These are phyloP conservation scores for Metrosideros polymorpha DNA, from an alignment of 441 rosid genomes.

Conservation along the genomic window DNA sequence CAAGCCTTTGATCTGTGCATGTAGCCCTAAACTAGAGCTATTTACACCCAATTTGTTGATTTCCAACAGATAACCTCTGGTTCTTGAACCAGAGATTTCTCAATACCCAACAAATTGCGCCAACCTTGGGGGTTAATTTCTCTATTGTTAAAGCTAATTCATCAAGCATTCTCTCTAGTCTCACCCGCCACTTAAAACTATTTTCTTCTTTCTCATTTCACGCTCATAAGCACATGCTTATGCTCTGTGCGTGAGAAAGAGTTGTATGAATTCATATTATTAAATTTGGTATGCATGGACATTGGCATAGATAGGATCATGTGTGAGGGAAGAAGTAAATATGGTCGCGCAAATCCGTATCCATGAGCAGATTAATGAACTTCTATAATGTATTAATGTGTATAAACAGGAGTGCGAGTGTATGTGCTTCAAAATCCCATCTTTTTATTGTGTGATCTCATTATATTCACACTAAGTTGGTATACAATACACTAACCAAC, in stretches of 20 bases:
- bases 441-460: not conserved
- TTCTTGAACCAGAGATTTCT: not conserved
- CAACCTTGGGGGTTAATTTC: not conserved
- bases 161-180: no score
- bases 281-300: no score
- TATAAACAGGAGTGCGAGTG: not conserved
- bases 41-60: not conserved
- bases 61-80: not conserved
- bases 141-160: not conserved
- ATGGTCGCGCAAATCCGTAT: no score
- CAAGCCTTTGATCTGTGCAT: not conserved
- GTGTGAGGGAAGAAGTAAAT: no score
- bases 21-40: not conserved
- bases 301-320: no score
- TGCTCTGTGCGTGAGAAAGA: no score
- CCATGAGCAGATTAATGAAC: no score
- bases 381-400: no score
- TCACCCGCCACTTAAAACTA: no score
- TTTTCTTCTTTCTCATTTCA: no score
- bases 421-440: not conserved
- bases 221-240: no score
- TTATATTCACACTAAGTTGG: not conserved
- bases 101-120: not conserved
- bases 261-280: no score
- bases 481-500: not conserved